Evolutionary conservation across 371 early-diverging fungal genomes (phyloP), one percentile per base, ranked within the genome.

Genomic region (Saksenaea oblongispora): DNA sequence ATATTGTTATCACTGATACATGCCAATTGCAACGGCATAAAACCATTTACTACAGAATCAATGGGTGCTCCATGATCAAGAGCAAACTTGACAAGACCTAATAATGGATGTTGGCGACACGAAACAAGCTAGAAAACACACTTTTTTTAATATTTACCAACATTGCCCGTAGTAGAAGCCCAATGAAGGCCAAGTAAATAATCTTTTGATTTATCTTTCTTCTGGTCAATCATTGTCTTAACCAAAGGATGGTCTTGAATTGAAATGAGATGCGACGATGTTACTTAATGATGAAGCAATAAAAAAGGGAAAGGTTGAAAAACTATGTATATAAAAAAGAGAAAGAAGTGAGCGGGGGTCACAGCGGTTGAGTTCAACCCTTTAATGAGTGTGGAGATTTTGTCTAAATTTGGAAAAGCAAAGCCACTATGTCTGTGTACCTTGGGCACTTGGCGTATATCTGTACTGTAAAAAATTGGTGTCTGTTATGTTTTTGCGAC

Each of bases 71-170:
- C 91, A 64, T 86, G 83, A 57, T 88, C 88, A 10, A 88, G 63
- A n/a, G 88, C 88, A 71, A 88, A 88, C 71, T 88, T 88, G 59
- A 88, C 86, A 34, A 88, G 80, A 11, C 87, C 87, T 86, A 63
- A 57, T 24, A 26, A 24, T 17, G 27, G 18, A 34, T 15, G 44
- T 56, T 27, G 28, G 26, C 37, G 1, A 62, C 47, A 47, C 36
- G 37, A 54, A 60, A 37, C 18, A 5, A 57, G 34, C 10, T 18
- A 41, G 7, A 14, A 44, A 28, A 66, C 18, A 35, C 4, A 11
- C 18, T 31, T 62, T 24, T 56, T 5, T 31, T 22, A 14, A 35
- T 60, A 54, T 62, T 72, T 79, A 83, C 88, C 88, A 51, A 88
- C 71, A 64, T 88, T 88, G 44, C 88, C 88, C 35, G 79, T 84